Conservation (phyloP, 192 early-diverging fungal genomes). For the Linnemannia hyalina region DNA sequence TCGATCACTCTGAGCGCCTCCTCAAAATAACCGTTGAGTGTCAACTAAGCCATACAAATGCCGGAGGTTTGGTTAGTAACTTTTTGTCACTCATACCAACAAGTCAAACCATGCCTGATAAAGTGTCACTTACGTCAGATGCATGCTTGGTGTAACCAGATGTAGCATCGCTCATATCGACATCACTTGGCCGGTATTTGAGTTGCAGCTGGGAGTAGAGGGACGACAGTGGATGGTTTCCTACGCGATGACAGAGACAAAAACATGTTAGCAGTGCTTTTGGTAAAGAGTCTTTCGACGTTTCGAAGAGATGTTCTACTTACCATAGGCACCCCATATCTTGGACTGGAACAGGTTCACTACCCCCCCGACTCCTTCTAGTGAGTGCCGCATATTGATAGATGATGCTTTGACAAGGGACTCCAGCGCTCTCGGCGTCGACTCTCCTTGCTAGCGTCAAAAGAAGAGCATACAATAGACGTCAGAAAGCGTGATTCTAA, state of each 20-base stretch:
- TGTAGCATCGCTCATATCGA: slow-evolving; percentile 37
- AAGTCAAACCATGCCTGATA: not conserved
- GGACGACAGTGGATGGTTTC: slow-evolving; percentile 26
- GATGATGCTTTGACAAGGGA: slow-evolving; percentile 36
- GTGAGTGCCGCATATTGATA: slow-evolving; percentile 24
- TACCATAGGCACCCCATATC: slow-evolving; percentile 46
- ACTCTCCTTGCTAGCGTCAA: slow-evolving; percentile 37
- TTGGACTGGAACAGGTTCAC: slow-evolving; percentile 33
- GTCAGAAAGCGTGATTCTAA: not conserved
- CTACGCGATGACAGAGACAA: slow-evolving; percentile 6
- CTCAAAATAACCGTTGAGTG: slow-evolving; percentile 14
- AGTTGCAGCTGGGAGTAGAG: slow-evolving; percentile 46
- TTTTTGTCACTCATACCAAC: not conserved
- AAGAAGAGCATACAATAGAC: not conserved
- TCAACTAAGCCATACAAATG: slow-evolving; percentile 11
- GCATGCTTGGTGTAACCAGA: slow-evolving; percentile 28
- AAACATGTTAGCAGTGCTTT: not conserved
- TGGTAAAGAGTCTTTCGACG: not conserved
- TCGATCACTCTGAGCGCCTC: slow-evolving; percentile 32
- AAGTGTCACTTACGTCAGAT: slow-evolving; percentile 25
- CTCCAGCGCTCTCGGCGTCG: slow-evolving; percentile 14
- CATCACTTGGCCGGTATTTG: slow-evolving; percentile 25
- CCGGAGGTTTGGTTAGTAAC: not conserved
- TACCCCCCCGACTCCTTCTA: slow-evolving; percentile 28
- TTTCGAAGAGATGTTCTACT: not conserved